A percentile compares a stretch with the other conserved stretches of the same genome.
Evolutionary conservation across 257 asterid genomes (phyloP).

Genomic region (Apocynum venetum): DNA sequence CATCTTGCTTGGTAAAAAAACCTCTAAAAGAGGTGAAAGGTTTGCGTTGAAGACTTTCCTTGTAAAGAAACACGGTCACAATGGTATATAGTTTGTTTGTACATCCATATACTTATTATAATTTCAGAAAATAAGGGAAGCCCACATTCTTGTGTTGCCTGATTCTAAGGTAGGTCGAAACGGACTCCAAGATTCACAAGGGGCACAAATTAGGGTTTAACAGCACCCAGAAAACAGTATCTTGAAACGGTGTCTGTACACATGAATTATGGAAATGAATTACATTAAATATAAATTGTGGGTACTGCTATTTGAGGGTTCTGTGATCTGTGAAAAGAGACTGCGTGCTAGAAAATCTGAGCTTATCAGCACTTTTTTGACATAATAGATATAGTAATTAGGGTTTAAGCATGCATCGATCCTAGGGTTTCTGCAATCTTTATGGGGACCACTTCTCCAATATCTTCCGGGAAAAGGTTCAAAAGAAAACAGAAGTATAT

Average conservation of each 20-base stretch:
- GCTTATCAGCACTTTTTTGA: slow-evolving; percentile 2
- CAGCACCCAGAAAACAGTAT: neutral
- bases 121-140: too few relatives aligned
- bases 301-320: neutral
- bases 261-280: neutral
- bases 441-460: slow-evolving; percentile 32
- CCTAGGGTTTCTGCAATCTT: slow-evolving; percentile 23
- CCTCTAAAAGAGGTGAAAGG: too few relatives aligned
- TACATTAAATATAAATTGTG: neutral
- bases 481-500: slow-evolving; percentile 3
- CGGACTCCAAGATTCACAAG: neutral
- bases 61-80: too few relatives aligned
- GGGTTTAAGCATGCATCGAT: slow-evolving; percentile 14
- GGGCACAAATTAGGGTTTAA: neutral
- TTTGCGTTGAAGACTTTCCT: too few relatives aligned
- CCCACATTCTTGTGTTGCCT: too few relatives aligned
- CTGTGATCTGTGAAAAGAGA: neutral
- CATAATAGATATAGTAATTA: neutral
- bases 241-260: neutral
- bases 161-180: too few relatives aligned
- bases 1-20: too few relatives aligned
- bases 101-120: too few relatives aligned
- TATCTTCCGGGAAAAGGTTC: slow-evolving; percentile 16
- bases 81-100: too few relatives aligned
- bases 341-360: neutral